phyloP scores from a whole-genome alignment of 805 yeast genomes.

The Schizosaccharomyces osmophilus region DNA sequence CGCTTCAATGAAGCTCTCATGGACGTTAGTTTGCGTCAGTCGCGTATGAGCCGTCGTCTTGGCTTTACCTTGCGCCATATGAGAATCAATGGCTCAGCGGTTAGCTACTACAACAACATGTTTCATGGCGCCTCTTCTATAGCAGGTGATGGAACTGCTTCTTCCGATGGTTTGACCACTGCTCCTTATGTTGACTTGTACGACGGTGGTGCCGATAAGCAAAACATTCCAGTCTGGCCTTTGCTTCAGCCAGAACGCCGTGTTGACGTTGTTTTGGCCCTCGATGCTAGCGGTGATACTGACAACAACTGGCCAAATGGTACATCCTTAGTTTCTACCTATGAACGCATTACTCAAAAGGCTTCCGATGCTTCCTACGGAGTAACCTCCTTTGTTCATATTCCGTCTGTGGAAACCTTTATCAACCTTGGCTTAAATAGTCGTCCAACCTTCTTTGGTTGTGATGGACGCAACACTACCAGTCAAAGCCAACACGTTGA shows the following conservation, averaged over 20 bases:
- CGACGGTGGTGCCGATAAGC: slow-evolving; percentile 63
- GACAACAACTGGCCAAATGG: slow-evolving; percentile 41
- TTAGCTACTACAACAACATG: slow-evolving; percentile 58
- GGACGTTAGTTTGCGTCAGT: slow-evolving; percentile 1
- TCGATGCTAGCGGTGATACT: slow-evolving; percentile 46
- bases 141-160: not conserved
- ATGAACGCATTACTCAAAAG: slow-evolving; percentile 19
- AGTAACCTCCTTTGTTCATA: slow-evolving; percentile 31
- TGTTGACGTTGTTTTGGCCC: slow-evolving; percentile 40
- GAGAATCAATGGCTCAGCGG: slow-evolving; percentile 20
- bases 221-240: slow-evolving; percentile 46
- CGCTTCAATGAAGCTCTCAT: slow-evolving; percentile 11
- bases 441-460: slow-evolving; percentile 63
- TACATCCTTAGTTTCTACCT: slow-evolving; percentile 26
- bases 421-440: slow-evolving; percentile 24
- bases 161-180: not conserved
- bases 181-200: slow-evolving; percentile 21
- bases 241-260: slow-evolving; percentile 35
- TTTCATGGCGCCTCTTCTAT: slow-evolving; percentile 15
- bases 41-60: slow-evolving; percentile 8
- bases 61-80: not conserved
- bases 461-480: slow-evolving; percentile 27
- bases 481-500: slow-evolving; percentile 8
- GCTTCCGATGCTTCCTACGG: slow-evolving; percentile 13
- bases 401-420: slow-evolving; percentile 31